phyloP scores from a whole-genome alignment of 2,329 filamentous ascomycete genomes.

The Penicillium frequentans region DNA sequence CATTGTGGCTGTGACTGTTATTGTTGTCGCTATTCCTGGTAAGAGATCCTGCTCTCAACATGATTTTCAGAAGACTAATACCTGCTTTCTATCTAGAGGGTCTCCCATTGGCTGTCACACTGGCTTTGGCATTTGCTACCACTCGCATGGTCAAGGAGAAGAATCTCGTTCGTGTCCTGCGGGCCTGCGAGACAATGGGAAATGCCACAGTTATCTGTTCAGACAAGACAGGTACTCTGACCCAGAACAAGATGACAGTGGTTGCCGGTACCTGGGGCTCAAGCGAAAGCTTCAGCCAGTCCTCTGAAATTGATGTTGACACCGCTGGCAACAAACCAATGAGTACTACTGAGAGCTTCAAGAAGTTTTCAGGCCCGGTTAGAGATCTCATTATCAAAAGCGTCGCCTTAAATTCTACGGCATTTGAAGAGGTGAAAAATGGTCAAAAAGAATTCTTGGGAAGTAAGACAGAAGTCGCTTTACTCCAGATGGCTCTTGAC shows the following conservation, averaged over 20 bases:
- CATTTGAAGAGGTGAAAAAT: conserved; percentile 73
- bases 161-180: conserved; percentile 73
- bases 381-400: conserved; percentile 42
- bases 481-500: conserved; percentile 68
- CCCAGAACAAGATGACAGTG: conserved; percentile 74
- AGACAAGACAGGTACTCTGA: conserved; percentile 75
- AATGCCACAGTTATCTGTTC: conserved; percentile 79
- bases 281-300: conserved; percentile 55
- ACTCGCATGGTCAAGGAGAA: conserved; percentile 76
- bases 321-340: conserved; percentile 7
- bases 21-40: conserved; percentile 73
- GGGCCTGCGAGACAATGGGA: conserved; percentile 79
- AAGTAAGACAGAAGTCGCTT: conserved; percentile 74
- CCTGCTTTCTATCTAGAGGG: conserved; percentile 54
- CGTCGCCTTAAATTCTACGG: conserved; percentile 61
- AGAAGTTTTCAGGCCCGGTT: conserved; percentile 31
- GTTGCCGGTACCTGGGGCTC: conserved; percentile 69
- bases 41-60: conserved; percentile 30
- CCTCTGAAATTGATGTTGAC: conserved; percentile 18
- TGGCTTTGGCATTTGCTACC: conserved; percentile 74
- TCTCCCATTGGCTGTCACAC: conserved; percentile 72
- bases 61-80: background rate
- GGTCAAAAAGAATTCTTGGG: conserved; percentile 68
- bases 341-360: conserved; percentile 29
- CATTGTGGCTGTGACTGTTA: conserved; percentile 76